Conservation (phyloP, 2,329 filamentous ascomycete species). For the Passalora sequoiae region DNA sequence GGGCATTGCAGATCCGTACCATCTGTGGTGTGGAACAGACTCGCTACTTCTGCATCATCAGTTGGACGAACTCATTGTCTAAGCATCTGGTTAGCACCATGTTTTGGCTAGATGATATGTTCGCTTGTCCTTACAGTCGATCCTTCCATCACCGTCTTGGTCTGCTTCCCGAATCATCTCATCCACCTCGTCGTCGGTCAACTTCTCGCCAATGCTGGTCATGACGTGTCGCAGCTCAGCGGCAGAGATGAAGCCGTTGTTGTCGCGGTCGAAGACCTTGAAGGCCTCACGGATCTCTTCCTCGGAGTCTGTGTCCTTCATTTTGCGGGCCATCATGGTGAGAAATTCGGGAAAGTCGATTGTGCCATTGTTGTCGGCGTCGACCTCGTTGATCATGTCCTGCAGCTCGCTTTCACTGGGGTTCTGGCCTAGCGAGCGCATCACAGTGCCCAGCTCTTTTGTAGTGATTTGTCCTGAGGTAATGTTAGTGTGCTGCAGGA, state of each 20-base stretch:
- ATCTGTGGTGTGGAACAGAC: neutral
- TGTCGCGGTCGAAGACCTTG: constrained; percentile 62
- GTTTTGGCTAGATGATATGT: neutral
- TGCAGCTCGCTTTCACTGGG: constrained; percentile 58
- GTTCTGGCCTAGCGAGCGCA: constrained; percentile 60
- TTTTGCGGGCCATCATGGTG: constrained; percentile 60
- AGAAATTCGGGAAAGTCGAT: constrained; percentile 64
- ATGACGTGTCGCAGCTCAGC: constrained; percentile 60
- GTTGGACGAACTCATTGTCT: constrained; percentile 54
- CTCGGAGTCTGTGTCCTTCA: constrained; percentile 58
- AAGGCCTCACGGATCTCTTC: constrained; percentile 62
- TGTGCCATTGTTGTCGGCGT: constrained; percentile 60
- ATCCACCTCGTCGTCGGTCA: constrained; percentile 60
- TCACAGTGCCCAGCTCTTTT: constrained; percentile 58
- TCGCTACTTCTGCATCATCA: constrained; percentile 54
- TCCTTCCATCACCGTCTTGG: constrained; percentile 59
- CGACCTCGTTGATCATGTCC: constrained; percentile 64
- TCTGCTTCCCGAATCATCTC: constrained; percentile 63
- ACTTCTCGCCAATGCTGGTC: constrained; percentile 60
- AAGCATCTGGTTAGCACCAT: constrained; percentile 5
- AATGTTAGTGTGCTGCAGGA: neutral
- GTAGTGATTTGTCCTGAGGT: constrained; percentile 57
- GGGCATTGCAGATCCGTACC: neutral
- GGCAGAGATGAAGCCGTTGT: constrained; percentile 60
- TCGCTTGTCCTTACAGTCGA: constrained; percentile 51